Evolutionary conservation across 768 basidiomycete species (phyloP).

Genomic region (Pleurotus cornucopiae): DNA sequence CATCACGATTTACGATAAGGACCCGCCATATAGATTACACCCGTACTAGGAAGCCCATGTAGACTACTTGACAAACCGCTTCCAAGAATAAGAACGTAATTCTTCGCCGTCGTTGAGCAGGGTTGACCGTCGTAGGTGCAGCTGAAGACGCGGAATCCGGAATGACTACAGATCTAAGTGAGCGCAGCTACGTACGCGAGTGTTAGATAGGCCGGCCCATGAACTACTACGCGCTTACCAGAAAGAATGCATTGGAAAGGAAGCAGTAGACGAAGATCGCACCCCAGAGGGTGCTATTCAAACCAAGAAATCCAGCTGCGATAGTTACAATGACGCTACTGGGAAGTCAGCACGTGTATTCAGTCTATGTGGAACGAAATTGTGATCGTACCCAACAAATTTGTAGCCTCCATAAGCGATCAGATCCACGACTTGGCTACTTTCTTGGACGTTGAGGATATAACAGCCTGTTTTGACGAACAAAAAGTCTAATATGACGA

Average conservation of each 20-base stretch:
- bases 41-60: constrained; percentile 81
- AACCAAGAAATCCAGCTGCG: constrained; percentile 61
- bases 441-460: constrained; percentile 79
- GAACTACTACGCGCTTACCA: constrained; percentile 46
- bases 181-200: constrained; percentile 65
- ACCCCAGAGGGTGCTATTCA: constrained; percentile 60
- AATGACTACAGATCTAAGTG: constrained; percentile 85
- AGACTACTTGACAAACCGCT: constrained; percentile 76
- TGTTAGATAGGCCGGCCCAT: neutral
- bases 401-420: constrained; percentile 96
- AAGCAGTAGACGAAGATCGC: constrained; percentile 82
- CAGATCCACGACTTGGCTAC: constrained; percentile 70
- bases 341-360: neutral
- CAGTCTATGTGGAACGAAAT: neutral
- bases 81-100: constrained; percentile 89
- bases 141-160: constrained; percentile 62
- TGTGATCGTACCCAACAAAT: constrained; percentile 78
- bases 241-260: constrained; percentile 88
- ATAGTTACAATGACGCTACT: constrained; percentile 82
- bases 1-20: too few species aligned
- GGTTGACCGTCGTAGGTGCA: constrained; percentile 54
- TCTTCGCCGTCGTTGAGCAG: constrained; percentile 75
- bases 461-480: constrained; percentile 93
- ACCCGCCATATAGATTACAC: constrained; percentile 13
- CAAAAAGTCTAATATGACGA: constrained; percentile 84